These are phyloP conservation scores for Hibiscus trionum DNA, from an alignment of 345 rosid genomes.

Conservation along the genomic window DNA sequence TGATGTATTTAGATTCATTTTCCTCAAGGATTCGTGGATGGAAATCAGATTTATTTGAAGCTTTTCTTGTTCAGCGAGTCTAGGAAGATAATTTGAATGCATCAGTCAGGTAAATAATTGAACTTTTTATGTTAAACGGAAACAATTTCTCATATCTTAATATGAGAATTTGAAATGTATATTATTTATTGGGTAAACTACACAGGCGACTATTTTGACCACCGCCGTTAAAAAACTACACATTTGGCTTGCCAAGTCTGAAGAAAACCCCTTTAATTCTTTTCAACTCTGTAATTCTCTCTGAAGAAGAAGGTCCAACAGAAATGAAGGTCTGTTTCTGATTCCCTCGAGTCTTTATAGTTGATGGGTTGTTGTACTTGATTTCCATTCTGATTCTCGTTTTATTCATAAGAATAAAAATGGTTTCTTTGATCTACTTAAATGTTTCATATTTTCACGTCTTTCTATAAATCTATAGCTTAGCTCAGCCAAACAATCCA, in stretches of 20 bases:
- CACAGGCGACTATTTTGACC: too few relatives aligned
- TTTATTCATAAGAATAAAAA: conserved; percentile 1
- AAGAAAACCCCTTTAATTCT: background rate
- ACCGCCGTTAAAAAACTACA: too few relatives aligned
- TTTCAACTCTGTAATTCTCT: conserved; percentile 15
- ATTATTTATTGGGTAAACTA: background rate
- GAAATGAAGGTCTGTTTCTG: conserved; percentile 51
- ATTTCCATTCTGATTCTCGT: conserved; percentile 8
- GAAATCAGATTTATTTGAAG: conserved; percentile 1
- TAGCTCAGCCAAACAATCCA: too few relatives aligned
- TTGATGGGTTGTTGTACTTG: background rate
- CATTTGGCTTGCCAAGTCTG: too few relatives aligned
- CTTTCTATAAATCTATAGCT: too few relatives aligned
- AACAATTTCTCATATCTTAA: background rate
- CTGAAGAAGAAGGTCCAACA: background rate
- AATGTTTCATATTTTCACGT: too few relatives aligned
- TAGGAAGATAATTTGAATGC: background rate
- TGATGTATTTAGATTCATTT: background rate
- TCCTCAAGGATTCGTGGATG: background rate
- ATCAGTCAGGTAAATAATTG: background rate
- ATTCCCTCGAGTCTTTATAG: background rate
- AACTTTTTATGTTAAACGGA: background rate
- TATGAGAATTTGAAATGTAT: too few relatives aligned
- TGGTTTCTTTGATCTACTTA: background rate
- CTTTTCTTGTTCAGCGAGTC: background rate